Evolutionary conservation across 345 rosid species (phyloP).

Genomic region (Corchorus olitorius): DNA sequence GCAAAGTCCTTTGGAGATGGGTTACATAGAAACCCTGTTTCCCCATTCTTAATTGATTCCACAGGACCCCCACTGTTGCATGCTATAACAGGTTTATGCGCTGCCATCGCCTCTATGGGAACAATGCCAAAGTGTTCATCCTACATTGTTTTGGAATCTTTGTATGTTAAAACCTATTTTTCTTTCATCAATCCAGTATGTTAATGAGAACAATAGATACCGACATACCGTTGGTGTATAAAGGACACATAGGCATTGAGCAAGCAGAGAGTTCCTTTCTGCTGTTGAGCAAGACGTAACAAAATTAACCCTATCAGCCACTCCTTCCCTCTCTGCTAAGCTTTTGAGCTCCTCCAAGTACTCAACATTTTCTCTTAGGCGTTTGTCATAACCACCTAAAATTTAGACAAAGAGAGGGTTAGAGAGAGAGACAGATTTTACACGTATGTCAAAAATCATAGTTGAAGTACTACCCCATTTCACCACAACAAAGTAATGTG

Average conservation of each 20-base stretch:
- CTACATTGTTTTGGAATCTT: slow-evolving; percentile 35
- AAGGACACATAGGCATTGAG: slow-evolving; percentile 73
- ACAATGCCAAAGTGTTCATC: slow-evolving; percentile 96
- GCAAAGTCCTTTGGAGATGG: slow-evolving; percentile 67
- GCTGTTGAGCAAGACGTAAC: slow-evolving; percentile 84
- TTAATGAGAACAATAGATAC: neutral
- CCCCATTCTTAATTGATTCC: slow-evolving; percentile 70
- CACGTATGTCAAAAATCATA: neutral
- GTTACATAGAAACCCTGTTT: slow-evolving; percentile 80
- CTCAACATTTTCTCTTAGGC: slow-evolving; percentile 81
- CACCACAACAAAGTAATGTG: neutral
- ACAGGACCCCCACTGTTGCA: slow-evolving; percentile 95
- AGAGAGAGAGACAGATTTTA: no score
- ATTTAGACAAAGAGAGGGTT: neutral
- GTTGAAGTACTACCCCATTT: neutral
- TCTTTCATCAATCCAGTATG: neutral
- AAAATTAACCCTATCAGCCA: slow-evolving; percentile 55
- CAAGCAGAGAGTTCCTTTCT: slow-evolving; percentile 79
- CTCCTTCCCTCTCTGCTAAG: slow-evolving; percentile 66
- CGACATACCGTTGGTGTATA: slow-evolving; percentile 75
- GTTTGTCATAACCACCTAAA: slow-evolving; percentile 81
- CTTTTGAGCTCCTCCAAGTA: slow-evolving; percentile 76
- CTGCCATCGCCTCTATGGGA: slow-evolving; percentile 98
- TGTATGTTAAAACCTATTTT: neutral
- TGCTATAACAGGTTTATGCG: slow-evolving; percentile 84